phyloP scores from a whole-genome alignment of 106 monocot genomes.

The Acorus gramineus region DNA sequence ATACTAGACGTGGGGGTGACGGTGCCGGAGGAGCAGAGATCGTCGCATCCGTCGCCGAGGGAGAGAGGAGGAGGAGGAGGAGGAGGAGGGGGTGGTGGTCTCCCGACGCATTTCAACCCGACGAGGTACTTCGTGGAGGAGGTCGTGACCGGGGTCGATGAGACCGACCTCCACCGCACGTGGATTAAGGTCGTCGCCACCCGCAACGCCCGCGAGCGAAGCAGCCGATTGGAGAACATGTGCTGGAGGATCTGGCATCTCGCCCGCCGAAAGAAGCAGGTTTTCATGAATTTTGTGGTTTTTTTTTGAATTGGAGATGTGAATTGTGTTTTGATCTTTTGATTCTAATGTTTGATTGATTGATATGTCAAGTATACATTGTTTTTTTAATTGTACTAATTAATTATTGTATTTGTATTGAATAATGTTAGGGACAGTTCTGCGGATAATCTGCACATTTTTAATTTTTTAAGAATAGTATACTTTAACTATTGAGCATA shows the following conservation, averaged over 20 bases:
- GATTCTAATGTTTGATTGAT: neutral
- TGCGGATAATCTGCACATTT: too few relatives aligned
- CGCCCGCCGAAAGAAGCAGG: constrained; percentile 88
- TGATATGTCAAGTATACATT: neutral
- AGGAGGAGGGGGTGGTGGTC: constrained; percentile 4
- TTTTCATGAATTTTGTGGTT: neutral
- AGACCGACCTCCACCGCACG: constrained; percentile 84
- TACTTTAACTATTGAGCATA: too few relatives aligned
- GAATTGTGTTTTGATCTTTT: neutral
- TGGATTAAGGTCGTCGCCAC: constrained; percentile 97
- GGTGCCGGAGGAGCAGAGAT: constrained; percentile 19
- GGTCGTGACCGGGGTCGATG: constrained; percentile 75
- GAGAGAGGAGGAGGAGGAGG: constrained; percentile 6
- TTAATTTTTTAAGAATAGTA: too few relatives aligned
- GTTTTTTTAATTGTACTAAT: too few relatives aligned
- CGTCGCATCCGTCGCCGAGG: constrained; percentile 8
- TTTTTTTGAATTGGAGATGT: too few relatives aligned
- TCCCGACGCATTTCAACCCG: constrained; percentile 53
- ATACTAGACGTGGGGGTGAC: constrained; percentile 58
- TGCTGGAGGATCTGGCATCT: constrained; percentile 99
- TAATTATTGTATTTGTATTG: too few relatives aligned
- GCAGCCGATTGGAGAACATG: constrained; percentile 82
- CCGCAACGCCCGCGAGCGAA: constrained; percentile 70
- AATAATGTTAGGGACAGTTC: too few relatives aligned
- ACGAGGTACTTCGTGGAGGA: constrained; percentile 94